These are phyloP conservation scores for Penicillium corylophilum DNA, from an alignment of 2,329 filamentous ascomycete genomes.

Conservation along the genomic window DNA sequence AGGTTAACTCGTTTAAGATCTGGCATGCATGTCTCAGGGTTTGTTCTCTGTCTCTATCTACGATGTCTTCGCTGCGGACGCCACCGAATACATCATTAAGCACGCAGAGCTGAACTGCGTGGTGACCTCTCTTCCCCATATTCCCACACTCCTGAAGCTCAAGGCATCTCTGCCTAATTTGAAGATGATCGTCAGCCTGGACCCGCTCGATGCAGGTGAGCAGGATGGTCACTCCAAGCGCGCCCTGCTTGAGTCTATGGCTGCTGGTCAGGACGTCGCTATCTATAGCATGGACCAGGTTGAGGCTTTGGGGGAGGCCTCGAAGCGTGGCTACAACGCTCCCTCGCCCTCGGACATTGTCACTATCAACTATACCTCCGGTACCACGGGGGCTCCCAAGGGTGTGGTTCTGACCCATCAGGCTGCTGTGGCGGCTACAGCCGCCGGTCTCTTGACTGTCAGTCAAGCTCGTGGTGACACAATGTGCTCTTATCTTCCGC, in stretches of 20 bases:
- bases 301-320: constrained; percentile 73
- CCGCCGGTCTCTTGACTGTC: constrained; percentile 57
- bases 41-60: constrained; percentile 92
- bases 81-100: constrained; percentile 94
- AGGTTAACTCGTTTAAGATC: constrained; percentile 54
- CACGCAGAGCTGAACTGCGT: constrained; percentile 76
- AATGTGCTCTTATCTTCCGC: constrained; percentile 81
- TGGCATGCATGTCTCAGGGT: constrained; percentile 82
- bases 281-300: constrained; percentile 80
- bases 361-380: constrained; percentile 70
- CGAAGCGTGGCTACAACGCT: constrained; percentile 67
- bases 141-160: constrained; percentile 78
- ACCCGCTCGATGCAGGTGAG: constrained; percentile 79
- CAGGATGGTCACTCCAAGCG: constrained; percentile 74
- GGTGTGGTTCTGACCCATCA: constrained; percentile 72
- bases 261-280: constrained; percentile 68
- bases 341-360: constrained; percentile 73
- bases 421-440: constrained; percentile 73
- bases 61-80: constrained; percentile 87
- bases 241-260: constrained; percentile 72
- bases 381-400: constrained; percentile 64
- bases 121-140: constrained; percentile 74
- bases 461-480: constrained; percentile 60
- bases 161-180: constrained; percentile 72
- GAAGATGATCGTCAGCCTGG: constrained; percentile 85